Evolutionary conservation across 768 basidiomycete species (phyloP).

Genomic region (Auricularia sp.): DNA sequence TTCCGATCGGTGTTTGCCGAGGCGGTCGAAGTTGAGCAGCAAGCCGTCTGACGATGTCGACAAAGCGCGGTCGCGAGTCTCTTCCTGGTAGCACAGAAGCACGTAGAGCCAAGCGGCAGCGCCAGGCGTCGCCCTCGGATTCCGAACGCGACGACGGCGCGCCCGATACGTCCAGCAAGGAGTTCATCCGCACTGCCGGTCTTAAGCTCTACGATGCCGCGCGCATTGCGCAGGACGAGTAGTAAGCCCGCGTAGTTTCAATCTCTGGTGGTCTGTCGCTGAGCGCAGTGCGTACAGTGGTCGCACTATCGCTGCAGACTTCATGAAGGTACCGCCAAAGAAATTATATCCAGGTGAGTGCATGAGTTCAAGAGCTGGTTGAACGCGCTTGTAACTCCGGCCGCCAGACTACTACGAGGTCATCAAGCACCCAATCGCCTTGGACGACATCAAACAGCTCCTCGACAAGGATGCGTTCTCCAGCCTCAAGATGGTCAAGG

Average conservation of each 20-base stretch:
- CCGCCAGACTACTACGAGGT: conserved; percentile 69
- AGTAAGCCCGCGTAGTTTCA: background rate
- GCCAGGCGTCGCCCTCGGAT: background rate
- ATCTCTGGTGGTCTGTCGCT: background rate
- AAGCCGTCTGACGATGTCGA: no score
- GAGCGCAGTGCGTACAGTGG: conserved; percentile 5
- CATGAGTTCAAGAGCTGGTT: background rate
- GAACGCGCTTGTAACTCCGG: conserved; percentile 1
- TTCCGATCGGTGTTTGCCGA: no score
- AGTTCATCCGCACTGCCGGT: background rate
- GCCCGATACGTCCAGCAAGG: background rate
- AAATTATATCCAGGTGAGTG: conserved; percentile 8
- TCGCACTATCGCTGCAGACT: conserved; percentile 22
- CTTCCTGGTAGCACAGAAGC: background rate
- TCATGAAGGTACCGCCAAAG: conserved; percentile 15
- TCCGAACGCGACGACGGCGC: background rate
- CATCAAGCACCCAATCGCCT: conserved; percentile 73
- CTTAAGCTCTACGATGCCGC: conserved; percentile 2
- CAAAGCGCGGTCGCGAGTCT: no score
- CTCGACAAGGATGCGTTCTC: conserved; percentile 51
- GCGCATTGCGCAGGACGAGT: background rate
- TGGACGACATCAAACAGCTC: conserved; percentile 81
- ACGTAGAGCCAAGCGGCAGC: background rate
- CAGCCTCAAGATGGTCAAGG: conserved; percentile 55
- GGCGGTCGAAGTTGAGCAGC: no score